A percentile compares a stretch with the other conserved stretches of the same genome.
These are phyloP conservation scores for Calonectria montana DNA, from an alignment of 2,329 filamentous ascomycete species.

Conservation along the genomic window DNA sequence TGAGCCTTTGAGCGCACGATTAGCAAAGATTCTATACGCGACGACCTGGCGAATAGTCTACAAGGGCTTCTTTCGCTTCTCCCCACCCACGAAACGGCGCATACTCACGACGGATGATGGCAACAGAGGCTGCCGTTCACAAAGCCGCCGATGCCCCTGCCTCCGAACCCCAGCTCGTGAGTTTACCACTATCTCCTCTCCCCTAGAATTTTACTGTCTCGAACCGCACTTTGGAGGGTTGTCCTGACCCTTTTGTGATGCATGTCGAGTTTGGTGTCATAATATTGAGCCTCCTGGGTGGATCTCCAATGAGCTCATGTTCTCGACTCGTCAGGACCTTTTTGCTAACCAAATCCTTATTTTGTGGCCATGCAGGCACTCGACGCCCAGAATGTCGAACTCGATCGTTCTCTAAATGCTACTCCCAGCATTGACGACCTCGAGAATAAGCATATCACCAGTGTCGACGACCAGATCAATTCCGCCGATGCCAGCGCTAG, in stretches of 20 bases:
- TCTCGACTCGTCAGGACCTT: not conserved
- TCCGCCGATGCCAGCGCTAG: constrained; percentile 77
- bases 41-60: constrained; percentile 37
- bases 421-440: constrained; percentile 60
- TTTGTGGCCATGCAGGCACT: constrained; percentile 41
- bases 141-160: constrained; percentile 66
- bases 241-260: not conserved
- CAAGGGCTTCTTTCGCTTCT: constrained; percentile 43
- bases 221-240: not conserved
- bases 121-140: constrained; percentile 69
- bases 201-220: not conserved
- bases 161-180: constrained; percentile 59
- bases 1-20: constrained; percentile 30
- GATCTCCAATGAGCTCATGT: constrained; percentile 3
- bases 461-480: constrained; percentile 68
- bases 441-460: constrained; percentile 68
- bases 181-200: constrained; percentile 37
- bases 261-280: not conserved
- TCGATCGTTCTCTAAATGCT: constrained; percentile 62
- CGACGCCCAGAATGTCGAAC: constrained; percentile 60
- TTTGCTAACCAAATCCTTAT: constrained; percentile 30
- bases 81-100: constrained; percentile 45
- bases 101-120: constrained; percentile 70
- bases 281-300: not conserved
- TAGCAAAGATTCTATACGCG: constrained; percentile 28